Conservation (phyloP, 1,284 basidiomycete species). For the Singerocomus rubriflavus region DNA sequence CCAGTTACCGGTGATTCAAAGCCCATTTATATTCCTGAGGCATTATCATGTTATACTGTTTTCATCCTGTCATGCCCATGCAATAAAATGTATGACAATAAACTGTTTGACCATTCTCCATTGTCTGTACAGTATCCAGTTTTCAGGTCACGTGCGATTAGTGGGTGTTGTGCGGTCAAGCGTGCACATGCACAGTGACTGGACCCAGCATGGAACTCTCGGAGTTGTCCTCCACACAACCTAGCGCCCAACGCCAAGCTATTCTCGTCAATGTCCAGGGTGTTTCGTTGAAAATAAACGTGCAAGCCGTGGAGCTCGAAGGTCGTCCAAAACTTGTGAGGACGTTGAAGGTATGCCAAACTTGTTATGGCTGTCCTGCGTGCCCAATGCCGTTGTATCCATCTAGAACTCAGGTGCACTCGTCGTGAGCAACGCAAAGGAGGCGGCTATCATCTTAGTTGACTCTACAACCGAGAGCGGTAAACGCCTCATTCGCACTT, state of each 20-base stretch:
- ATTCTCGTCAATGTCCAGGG: slow-evolving; percentile 29
- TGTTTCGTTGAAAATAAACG: slow-evolving; percentile 39
- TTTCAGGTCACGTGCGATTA: slow-evolving; percentile 19
- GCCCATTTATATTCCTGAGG: slow-evolving; percentile 24
- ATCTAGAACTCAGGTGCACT: slow-evolving; percentile 50
- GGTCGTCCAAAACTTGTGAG: slow-evolving; percentile 51
- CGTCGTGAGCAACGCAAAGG: slow-evolving; percentile 44
- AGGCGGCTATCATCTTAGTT: slow-evolving; percentile 55
- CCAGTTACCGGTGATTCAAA: slow-evolving; percentile 90
- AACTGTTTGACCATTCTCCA: not conserved
- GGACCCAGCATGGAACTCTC: slow-evolving; percentile 23
- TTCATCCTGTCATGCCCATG: slow-evolving; percentile 43
- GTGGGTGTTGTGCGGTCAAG: not conserved
- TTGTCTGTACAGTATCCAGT: not conserved
- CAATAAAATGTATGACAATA: slow-evolving; percentile 27
- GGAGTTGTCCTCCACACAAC: slow-evolving; percentile 18
- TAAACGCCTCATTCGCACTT: slow-evolving; percentile 51
- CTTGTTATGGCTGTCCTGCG: not conserved
- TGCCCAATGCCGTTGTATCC: not conserved
- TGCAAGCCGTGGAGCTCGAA: slow-evolving; percentile 50
- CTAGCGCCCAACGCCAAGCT: slow-evolving; percentile 11
- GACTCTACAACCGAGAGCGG: slow-evolving; percentile 51
- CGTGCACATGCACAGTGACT: not conserved
- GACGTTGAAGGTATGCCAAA: slow-evolving; percentile 43
- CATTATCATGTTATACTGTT: slow-evolving; percentile 45